These are phyloP conservation scores for Lecanicillium sp. DNA, from an alignment of 2,329 filamentous ascomycete species.

Conservation along the genomic window DNA sequence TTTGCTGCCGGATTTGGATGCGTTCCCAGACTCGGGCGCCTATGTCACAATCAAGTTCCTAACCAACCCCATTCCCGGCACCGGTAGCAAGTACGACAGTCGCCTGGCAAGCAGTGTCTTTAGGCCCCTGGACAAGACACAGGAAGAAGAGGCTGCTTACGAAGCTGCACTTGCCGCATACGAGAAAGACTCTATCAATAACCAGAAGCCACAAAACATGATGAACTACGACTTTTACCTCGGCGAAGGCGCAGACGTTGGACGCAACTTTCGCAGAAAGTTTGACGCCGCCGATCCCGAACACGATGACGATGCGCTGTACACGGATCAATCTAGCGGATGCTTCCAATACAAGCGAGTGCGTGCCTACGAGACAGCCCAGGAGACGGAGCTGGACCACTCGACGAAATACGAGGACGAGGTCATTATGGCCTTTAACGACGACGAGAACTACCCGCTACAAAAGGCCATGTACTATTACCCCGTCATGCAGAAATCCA, in stretches of 20 bases:
- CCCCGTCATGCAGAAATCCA: conserved; percentile 56
- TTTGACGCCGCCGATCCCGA: conserved; percentile 51
- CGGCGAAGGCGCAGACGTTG: conserved; percentile 36
- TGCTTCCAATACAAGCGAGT: conserved; percentile 55
- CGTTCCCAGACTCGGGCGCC: conserved; percentile 61
- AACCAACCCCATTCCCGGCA: conserved; percentile 50
- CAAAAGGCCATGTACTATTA: conserved; percentile 60
- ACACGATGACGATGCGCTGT: conserved; percentile 44
- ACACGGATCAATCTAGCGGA: conserved; percentile 40
- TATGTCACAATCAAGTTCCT: conserved; percentile 64
- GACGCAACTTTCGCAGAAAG: conserved; percentile 48
- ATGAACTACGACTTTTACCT: conserved; percentile 64
- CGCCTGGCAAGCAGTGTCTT: conserved; percentile 55
- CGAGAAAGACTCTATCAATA: conserved; percentile 46
- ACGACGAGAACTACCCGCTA: conserved; percentile 39
- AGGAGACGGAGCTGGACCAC: conserved; percentile 48
- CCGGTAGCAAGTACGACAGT: conserved; percentile 43
- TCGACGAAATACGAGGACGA: conserved; percentile 56
- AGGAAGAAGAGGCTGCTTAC: conserved; percentile 44
- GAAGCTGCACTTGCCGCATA: conserved; percentile 43
- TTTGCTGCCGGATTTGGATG: conserved; percentile 56
- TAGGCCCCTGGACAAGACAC: conserved; percentile 47
- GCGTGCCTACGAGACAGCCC: conserved; percentile 55
- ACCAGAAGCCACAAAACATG: conserved; percentile 47
- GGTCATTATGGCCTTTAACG: conserved; percentile 50